phyloP scores from a whole-genome alignment of 805 yeast species.

The Sugiyamaella americana region DNA sequence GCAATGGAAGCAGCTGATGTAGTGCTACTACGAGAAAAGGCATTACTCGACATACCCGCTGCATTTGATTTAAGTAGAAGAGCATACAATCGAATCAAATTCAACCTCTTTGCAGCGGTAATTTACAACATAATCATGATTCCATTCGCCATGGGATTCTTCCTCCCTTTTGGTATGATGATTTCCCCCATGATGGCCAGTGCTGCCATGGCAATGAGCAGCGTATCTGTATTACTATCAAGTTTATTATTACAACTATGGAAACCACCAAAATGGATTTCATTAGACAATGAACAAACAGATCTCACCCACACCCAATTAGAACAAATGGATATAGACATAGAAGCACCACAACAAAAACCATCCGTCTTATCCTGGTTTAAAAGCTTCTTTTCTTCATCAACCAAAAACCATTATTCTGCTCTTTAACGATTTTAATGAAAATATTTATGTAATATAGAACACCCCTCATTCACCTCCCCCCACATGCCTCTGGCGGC shows the following conservation, averaged over 20 bases:
- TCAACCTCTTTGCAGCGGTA: slow-evolving; percentile 81
- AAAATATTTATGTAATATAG: no score
- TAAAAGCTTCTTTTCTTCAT: no score
- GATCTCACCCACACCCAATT: not conserved
- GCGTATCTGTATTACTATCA: slow-evolving; percentile 80
- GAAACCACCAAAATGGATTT: slow-evolving; percentile 23
- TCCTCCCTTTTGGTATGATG: slow-evolving; percentile 65
- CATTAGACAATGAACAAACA: not conserved
- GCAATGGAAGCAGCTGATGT: slow-evolving; percentile 97
- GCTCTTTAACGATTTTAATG: no score
- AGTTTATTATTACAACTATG: slow-evolving; percentile 67
- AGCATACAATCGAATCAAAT: slow-evolving; percentile 70
- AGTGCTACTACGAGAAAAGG: slow-evolving; percentile 46
- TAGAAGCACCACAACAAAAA: no score
- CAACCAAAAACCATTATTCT: no score
- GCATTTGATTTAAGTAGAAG: slow-evolving; percentile 58
- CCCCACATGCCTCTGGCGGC: no score
- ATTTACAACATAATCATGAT: slow-evolving; percentile 81
- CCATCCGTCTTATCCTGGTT: no score
- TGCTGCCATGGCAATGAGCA: slow-evolving; percentile 88
- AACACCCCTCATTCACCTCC: no score
- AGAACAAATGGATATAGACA: slow-evolving; percentile 2
- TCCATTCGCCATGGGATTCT: slow-evolving; percentile 92
- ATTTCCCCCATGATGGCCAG: slow-evolving; percentile 89
- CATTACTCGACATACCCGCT: slow-evolving; percentile 39